Base-by-base conservation (phyloP, 345 rosid genomes). In the Acer yangbiense region DNA sequence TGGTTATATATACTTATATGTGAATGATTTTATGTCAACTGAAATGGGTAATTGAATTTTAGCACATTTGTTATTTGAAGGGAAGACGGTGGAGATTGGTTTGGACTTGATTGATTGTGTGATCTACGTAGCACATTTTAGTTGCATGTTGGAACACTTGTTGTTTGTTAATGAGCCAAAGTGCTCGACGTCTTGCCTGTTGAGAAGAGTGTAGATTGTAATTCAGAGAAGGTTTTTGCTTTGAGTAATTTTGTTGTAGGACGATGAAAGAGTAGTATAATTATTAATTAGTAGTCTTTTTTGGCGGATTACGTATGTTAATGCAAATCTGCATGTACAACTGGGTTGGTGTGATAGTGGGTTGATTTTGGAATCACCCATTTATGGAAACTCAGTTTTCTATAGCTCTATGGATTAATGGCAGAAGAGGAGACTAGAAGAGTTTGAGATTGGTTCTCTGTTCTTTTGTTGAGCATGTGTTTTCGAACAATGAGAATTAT, bases 111-210 rank as follows among this genome's bases (percentile, higher is more conserved):
- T 71, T 52, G 9, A 52, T 71, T 52, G 10, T 29, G 39, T 52
- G 12, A 29, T 71, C 29, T 39, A 7, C 7, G 60, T 35, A 32
- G 18, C n/a, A 9, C 46, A 1, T 9, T 43, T 43, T 43, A 43
- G 46, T 43, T 43, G 46, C 46, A 43, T 43, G 9, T 43, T 43
- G 46, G 46, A 43, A 43, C 46, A 43, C 46, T 43, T 43, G 46
- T 43, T 32, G 39, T 35, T 35, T 43, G 8, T 6, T 1, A 43
- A 43, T 43, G 46, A 8, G 46, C 11, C 46, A 7, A 27, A 44
- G 17, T 18, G 52, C 29, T 68, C 71, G n/a, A 68, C 12, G 23
- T 14, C 72, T 70, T 70, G 44, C 13, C 35, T 70, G 21, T 70
- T 25, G 35, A 25, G 25, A 16, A 35, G 39, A 35, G 6, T 35